These are phyloP conservation scores for Globisporangium heterothallicum DNA, from an alignment of 352 stramenopile genomes.

Conservation along the genomic window DNA sequence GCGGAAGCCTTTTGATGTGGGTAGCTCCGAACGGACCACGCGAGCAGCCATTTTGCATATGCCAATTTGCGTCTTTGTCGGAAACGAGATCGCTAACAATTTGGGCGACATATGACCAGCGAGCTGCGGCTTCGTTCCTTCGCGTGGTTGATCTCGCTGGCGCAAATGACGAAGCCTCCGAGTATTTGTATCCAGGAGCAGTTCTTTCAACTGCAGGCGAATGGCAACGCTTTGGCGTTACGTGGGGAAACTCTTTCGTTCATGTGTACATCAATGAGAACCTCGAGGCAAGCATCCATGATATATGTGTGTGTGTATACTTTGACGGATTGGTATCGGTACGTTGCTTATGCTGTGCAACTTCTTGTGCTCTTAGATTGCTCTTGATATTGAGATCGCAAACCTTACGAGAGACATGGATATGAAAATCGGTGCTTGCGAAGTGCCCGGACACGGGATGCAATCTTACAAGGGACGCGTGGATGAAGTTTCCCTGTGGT, in stretches of 20 bases:
- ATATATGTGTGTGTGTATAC: too few relatives aligned
- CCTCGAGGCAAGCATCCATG: constrained; percentile 1
- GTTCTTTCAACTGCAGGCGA: background rate
- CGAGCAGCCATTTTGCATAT: constrained; percentile 11
- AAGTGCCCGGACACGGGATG: background rate
- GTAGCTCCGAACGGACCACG: constrained; percentile 1
- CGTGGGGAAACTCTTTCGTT: constrained; percentile 3
- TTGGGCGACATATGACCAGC: constrained; percentile 9
- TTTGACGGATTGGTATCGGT: too few relatives aligned
- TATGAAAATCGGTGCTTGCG: constrained; percentile 17
- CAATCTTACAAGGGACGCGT: constrained; percentile 21
- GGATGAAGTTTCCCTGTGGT: constrained; percentile 34
- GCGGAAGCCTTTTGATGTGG: constrained; percentile 15
- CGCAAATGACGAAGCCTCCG: background rate
- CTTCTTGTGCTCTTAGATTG: background rate
- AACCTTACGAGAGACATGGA: constrained; percentile 1
- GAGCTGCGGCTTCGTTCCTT: background rate
- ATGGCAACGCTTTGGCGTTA: constrained; percentile 11
- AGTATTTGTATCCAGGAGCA: background rate
- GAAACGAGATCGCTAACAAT: constrained; percentile 5
- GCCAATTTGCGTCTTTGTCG: constrained; percentile 4
- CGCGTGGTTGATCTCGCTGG: constrained; percentile 1
- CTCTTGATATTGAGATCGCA: constrained; percentile 2
- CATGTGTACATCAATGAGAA: constrained; percentile 3
- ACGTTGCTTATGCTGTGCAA: too few relatives aligned